These are phyloP conservation scores for Phialophora tarda DNA, from an alignment of 2,329 filamentous ascomycete genomes.

Conservation along the genomic window DNA sequence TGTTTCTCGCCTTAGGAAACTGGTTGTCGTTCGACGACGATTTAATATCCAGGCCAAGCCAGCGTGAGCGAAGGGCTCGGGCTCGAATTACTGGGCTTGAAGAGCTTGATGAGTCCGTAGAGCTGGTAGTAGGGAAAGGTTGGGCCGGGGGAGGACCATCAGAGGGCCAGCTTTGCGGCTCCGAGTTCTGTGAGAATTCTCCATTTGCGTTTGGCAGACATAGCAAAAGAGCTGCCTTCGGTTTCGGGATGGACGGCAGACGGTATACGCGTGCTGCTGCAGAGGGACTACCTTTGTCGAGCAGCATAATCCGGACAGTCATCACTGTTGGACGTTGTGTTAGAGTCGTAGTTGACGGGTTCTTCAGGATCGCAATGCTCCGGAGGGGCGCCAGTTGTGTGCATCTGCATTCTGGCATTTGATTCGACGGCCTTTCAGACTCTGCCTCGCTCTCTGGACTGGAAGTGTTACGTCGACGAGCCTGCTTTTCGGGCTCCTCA, in stretches of 20 bases:
- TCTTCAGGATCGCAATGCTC: slow-evolving; percentile 46
- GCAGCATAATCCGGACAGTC: slow-evolving; percentile 70
- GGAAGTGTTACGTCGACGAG: slow-evolving; percentile 31
- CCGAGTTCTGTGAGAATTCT: not conserved
- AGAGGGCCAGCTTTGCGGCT: slow-evolving; percentile 26
- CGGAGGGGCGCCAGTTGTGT: slow-evolving; percentile 50
- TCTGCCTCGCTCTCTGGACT: slow-evolving; percentile 32
- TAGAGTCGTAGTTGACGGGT: slow-evolving; percentile 36
- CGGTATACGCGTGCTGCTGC: slow-evolving; percentile 84
- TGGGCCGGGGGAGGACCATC: slow-evolving; percentile 25
- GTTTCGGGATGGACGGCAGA: slow-evolving; percentile 60
- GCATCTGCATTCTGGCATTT: slow-evolving; percentile 41
- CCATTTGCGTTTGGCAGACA: not conserved
- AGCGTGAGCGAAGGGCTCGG: slow-evolving; percentile 66
- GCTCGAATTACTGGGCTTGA: slow-evolving; percentile 27
- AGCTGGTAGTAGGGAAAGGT: slow-evolving; percentile 16
- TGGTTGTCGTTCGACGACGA: not conserved
- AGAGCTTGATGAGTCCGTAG: slow-evolving; percentile 17
- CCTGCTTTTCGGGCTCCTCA: slow-evolving; percentile 14
- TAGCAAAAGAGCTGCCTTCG: not conserved
- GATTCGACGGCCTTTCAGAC: slow-evolving; percentile 5
- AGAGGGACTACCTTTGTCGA: slow-evolving; percentile 71
- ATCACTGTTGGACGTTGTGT: slow-evolving; percentile 51
- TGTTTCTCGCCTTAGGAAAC: slow-evolving; percentile 29
- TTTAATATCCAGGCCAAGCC: slow-evolving; percentile 66